Conservation (phyloP, 768 basidiomycete species). For the Suillus bovinus region DNA sequence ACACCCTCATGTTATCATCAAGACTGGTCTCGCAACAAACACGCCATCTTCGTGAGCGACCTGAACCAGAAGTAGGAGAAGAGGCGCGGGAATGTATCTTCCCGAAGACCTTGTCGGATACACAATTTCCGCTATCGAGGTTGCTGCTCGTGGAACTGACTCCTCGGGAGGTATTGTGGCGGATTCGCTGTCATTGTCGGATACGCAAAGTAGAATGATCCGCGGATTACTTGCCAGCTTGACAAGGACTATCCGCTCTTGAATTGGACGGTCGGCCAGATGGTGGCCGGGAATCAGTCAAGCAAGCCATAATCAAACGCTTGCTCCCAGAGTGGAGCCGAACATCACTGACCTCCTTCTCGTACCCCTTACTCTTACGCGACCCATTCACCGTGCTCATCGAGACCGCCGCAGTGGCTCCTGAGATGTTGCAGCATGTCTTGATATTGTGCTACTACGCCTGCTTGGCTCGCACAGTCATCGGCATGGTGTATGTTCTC, state of each 20-base stretch:
- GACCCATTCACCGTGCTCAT: conserved; percentile 90
- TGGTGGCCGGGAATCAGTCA: conserved; percentile 74
- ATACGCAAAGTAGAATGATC: conserved; percentile 75
- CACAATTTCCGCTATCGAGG: conserved; percentile 81
- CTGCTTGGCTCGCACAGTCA: conserved; percentile 80
- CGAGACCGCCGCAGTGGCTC: conserved; percentile 88
- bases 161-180: conserved; percentile 52
- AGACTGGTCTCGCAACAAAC: conserved; percentile 85
- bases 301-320: conserved; percentile 87
- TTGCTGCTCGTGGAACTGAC: conserved; percentile 70
- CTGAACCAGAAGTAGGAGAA: conserved; percentile 71
- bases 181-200: conserved; percentile 64
- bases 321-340: conserved; percentile 91
- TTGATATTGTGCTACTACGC: conserved; percentile 91
- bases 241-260: conserved; percentile 59
- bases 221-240: conserved; percentile 75
- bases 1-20: conserved; percentile 78
- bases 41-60: conserved; percentile 75
- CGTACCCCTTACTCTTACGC: conserved; percentile 82
- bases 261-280: conserved; percentile 72
- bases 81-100: conserved; percentile 85
- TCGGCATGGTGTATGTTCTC: conserved; percentile 81
- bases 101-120: conserved; percentile 92
- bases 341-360: conserved; percentile 78
- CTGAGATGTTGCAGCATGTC: conserved; percentile 86